Percentiles rank a stretch among this genome's conserved stretches.
Evolutionary conservation across 176 grass and related monocot genomes (phyloP).

Genomic region (Zizania latifolia): DNA sequence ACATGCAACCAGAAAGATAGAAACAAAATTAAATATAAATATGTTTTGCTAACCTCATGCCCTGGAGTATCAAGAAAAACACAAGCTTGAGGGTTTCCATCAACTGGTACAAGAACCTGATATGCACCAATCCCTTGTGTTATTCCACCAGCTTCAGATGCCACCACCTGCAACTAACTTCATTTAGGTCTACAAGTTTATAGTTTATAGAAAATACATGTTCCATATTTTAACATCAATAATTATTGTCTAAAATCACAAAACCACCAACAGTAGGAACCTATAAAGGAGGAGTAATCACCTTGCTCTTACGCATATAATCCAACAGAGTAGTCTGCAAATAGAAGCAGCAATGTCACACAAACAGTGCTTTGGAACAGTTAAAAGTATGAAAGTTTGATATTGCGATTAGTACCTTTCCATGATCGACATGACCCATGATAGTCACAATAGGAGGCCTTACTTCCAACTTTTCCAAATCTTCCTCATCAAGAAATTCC

Average conservation of each 20-base stretch:
- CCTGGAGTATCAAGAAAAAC: slow-evolving; percentile 97
- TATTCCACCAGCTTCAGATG: slow-evolving; percentile 95
- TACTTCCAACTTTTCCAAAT: slow-evolving; percentile 76
- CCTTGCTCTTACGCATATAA: slow-evolving; percentile 92
- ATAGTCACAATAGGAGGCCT: slow-evolving; percentile 95
- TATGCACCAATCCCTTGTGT: slow-evolving; percentile 98
- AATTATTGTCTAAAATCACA: background rate
- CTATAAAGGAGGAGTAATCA: slow-evolving; percentile 27
- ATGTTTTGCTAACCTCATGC: slow-evolving; percentile 55
- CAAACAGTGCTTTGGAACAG: background rate
- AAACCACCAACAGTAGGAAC: slow-evolving; percentile 14
- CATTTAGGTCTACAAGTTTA: slow-evolving; percentile 28
- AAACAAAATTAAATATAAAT: background rate
- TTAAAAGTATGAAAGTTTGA: background rate
- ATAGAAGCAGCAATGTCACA: slow-evolving; percentile 30
- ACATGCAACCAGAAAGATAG: background rate
- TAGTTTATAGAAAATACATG: background rate
- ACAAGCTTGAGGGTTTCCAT: slow-evolving; percentile 78
- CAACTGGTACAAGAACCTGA: slow-evolving; percentile 82
- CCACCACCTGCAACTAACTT: slow-evolving; percentile 67
- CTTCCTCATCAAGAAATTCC: slow-evolving; percentile 82
- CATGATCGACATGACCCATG: slow-evolving; percentile 99
- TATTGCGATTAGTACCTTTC: slow-evolving; percentile 56
- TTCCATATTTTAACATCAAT: background rate
- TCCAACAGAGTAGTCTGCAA: slow-evolving; percentile 90